Evolutionary conservation across 2,329 filamentous ascomycete genomes (phyloP).

Genomic region (Stagonosporopsis rhizophila): DNA sequence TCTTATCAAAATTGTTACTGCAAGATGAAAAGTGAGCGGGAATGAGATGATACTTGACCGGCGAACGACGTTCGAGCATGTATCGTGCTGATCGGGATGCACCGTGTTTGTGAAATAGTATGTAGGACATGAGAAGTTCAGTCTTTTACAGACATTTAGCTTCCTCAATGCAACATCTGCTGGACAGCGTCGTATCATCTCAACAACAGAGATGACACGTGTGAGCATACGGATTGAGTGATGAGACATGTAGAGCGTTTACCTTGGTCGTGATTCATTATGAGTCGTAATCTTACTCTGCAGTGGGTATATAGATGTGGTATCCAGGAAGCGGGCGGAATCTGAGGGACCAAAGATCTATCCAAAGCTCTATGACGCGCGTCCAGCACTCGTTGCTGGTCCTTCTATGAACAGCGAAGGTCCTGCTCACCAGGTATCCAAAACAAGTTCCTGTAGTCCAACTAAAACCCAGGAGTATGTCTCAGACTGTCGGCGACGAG

Average conservation of each 20-base stretch:
- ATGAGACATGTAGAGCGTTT: not conserved
- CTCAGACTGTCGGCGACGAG: not conserved
- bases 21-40: too few relatives aligned
- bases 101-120: too few relatives aligned
- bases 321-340: not conserved
- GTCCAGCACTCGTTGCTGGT: not conserved
- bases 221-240: not conserved
- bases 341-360: not conserved
- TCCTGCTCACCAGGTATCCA: not conserved
- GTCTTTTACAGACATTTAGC: too few relatives aligned
- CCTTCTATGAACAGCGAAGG: not conserved
- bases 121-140: too few relatives aligned
- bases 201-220: not conserved
- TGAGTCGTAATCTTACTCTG: not conserved
- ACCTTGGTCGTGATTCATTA: conserved; percentile 2
- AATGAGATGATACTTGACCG: too few relatives aligned
- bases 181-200: not conserved
- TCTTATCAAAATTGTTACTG: too few relatives aligned
- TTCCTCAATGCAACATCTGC: not conserved
- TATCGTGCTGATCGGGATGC: not conserved
- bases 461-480: not conserved
- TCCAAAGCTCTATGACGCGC: not conserved
- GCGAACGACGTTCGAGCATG: not conserved
- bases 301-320: not conserved
- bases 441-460: not conserved